Base-by-base conservation (phyloP, 768 basidiomycete species). In the Rickenella mellea region DNA sequence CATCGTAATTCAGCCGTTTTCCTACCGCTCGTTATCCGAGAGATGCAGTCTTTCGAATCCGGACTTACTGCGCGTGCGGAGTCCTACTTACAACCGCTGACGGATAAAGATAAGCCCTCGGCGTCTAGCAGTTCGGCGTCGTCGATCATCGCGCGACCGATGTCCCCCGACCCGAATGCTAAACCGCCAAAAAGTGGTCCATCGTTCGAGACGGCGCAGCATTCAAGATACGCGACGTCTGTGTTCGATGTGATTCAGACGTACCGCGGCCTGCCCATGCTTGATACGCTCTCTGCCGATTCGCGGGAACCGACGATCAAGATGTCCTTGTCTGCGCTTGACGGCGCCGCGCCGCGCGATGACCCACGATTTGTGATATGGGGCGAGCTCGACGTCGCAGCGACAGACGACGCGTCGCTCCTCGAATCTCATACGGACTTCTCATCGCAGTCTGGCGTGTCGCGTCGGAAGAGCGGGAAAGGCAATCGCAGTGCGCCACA, bases 311-410 rank as follows among this genome's bases (percentile, higher is more conserved):
- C 79, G 2, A 82, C 86, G 22, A 80, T 86, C 59, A 80, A 76
- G 56, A 66, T 90, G 55, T 83, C 81, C 1, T 58, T 86, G 11
- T 70, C 74, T 20, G 58, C 74, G 0, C 80, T 84, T 27, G 76
- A 82, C 43, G 75, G 71, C 22, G 78, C 80, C 11, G 74, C 81
- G 1, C 88, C 88, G 6, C 74, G 80, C 11, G 83, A 92, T 48
- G 91, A 96, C 51, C 89, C 91, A 12, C 75, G 90, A 0, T 93
- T 93, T 55, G 87, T 91, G 27, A 79, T 94, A 6, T 96, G 91
- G 91, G 90, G 87, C 21, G 76, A 80, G 50, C 62, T 70, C 11
- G 59, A 58, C 4, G 15, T 36, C 10, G 19, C 33, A 2, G 33
- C 24, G 3, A 5, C 4, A 2, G 33, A 36, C 19, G 33, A 36